These are phyloP conservation scores for Xylaria sp. DNA, from an alignment of 2,329 filamentous ascomycete species.

Conservation along the genomic window DNA sequence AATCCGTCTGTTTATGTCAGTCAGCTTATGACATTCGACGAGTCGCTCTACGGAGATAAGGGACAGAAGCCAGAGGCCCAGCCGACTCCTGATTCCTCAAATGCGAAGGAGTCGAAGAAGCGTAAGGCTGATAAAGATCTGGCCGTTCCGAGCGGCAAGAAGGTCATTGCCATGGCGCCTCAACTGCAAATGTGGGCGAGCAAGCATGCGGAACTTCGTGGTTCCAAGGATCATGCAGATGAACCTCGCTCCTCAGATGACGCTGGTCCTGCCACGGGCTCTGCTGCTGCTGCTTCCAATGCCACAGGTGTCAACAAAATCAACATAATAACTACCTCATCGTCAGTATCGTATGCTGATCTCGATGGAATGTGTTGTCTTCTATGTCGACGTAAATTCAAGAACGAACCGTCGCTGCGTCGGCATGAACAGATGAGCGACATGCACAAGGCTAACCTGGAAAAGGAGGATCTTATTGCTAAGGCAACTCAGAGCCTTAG, in stretches of 20 bases:
- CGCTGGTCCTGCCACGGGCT: conserved; percentile 25
- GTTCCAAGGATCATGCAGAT: conserved; percentile 37
- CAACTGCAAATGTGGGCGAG: conserved; percentile 69
- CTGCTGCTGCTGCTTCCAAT: conserved; percentile 24
- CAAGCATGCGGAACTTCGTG: conserved; percentile 62
- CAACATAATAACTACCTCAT: conserved; percentile 23
- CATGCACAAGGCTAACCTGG: conserved; percentile 37
- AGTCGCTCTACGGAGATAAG: conserved; percentile 39
- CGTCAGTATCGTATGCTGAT: conserved; percentile 56
- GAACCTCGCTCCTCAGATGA: conserved; percentile 33
- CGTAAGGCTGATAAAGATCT: conserved; percentile 46
- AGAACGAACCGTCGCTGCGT: conserved; percentile 36
- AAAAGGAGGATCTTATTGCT: conserved; percentile 27
- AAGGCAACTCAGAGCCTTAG: conserved; percentile 31
- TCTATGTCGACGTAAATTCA: conserved; percentile 40
- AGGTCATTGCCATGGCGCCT: conserved; percentile 53
- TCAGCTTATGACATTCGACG: conserved; percentile 54
- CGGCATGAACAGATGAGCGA: conserved; percentile 42
- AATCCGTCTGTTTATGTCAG: conserved; percentile 68
- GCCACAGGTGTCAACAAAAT: conserved; percentile 20
- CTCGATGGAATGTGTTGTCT: conserved; percentile 41
- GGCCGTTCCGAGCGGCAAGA: conserved; percentile 34
- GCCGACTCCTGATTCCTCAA: conserved; percentile 31
- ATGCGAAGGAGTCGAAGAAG: conserved; percentile 33
- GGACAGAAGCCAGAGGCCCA: conserved; percentile 37